phyloP scores from a whole-genome alignment of 257 asterid genomes.

The Cordia subcordata region DNA sequence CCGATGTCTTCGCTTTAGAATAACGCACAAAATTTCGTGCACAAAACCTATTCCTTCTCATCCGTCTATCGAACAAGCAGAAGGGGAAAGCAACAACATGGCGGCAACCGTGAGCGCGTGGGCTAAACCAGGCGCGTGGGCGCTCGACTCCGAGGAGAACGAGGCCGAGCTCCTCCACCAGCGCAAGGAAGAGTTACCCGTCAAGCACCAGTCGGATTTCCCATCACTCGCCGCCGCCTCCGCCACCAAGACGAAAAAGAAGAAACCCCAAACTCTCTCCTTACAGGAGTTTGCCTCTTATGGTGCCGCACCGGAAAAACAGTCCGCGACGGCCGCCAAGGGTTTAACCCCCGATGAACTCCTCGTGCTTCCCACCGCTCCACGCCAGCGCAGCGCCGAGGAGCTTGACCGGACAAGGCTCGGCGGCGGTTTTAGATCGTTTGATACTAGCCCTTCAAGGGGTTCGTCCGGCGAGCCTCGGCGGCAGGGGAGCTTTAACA shows the following conservation, averaged over 20 bases:
- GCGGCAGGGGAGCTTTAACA: slow-evolving; percentile 55
- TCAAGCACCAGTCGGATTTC: slow-evolving; percentile 41
- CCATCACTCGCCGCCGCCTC: slow-evolving; percentile 68
- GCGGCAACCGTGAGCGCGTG: slow-evolving; percentile 89
- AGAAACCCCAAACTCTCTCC: slow-evolving; percentile 54
- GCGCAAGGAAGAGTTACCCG: slow-evolving; percentile 25
- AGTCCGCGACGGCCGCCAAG: slow-evolving; percentile 20
- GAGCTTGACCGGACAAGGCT: slow-evolving; percentile 61
- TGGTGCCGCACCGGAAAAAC: slow-evolving; percentile 29
- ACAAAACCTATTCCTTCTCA: slow-evolving; percentile 41
- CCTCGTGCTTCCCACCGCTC: slow-evolving; percentile 68
- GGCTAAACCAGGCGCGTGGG: slow-evolving; percentile 96
- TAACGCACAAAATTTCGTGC: slow-evolving; percentile 31
- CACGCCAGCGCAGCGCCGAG: slow-evolving; percentile 77
- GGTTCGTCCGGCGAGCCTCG: slow-evolving; percentile 60
- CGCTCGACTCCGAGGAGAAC: slow-evolving; percentile 75
- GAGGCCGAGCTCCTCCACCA: slow-evolving; percentile 63
- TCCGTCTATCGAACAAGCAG: slow-evolving; percentile 11
- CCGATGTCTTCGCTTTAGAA: slow-evolving; percentile 23
- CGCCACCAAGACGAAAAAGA: slow-evolving; percentile 65
- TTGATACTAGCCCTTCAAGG: slow-evolving; percentile 36
- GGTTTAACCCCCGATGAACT: slow-evolving; percentile 53
- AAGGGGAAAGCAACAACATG: slow-evolving; percentile 34
- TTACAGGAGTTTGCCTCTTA: slow-evolving; percentile 50
- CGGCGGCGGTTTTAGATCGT: slow-evolving; percentile 79